phyloP scores from a whole-genome alignment of 768 basidiomycete species.

The Daedalea quercina region DNA sequence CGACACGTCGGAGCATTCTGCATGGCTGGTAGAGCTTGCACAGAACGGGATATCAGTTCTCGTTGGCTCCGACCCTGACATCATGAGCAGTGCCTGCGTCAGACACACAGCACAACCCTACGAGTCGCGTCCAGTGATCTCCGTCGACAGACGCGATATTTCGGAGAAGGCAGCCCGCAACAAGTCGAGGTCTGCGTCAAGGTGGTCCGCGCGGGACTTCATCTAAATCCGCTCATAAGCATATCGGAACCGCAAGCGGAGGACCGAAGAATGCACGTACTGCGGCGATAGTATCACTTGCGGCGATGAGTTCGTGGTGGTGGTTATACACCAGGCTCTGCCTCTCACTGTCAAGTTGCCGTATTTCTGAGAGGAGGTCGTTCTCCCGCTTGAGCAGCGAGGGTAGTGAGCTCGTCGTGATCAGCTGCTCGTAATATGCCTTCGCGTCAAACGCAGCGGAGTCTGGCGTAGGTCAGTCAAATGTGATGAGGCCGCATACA shows the following conservation, averaged over 20 bases:
- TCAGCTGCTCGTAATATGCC: conserved; percentile 79
- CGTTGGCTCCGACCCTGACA: too few species aligned
- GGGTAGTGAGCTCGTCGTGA: conserved; percentile 72
- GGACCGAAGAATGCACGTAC: conserved; percentile 35
- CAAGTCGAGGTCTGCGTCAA: conserved; percentile 79
- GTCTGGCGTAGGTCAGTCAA: conserved; percentile 41
- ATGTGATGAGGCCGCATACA: neutral
- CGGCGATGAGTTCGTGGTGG: conserved; percentile 91
- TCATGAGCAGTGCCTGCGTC: too few species aligned
- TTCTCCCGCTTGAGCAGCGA: conserved; percentile 75
- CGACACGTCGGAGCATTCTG: too few species aligned
- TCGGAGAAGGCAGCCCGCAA: conserved; percentile 79
- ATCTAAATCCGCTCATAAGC: conserved; percentile 42
- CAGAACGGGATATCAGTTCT: too few species aligned
- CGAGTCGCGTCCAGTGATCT: conserved; percentile 5
- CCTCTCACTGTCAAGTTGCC: conserved; percentile 79
- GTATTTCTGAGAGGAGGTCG: conserved; percentile 82
- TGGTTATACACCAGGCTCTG: conserved; percentile 94
- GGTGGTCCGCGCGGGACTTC: conserved; percentile 80
- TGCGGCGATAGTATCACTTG: conserved; percentile 84
- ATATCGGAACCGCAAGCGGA: neutral
- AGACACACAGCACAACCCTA: too few species aligned
- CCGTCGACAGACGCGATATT: conserved; percentile 67
- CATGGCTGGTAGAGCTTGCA: too few species aligned
- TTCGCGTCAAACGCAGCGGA: conserved; percentile 79